phyloP scores from a whole-genome alignment of 2,329 filamentous ascomycete genomes.

The Stagonosporopsis chrysanthemi region DNA sequence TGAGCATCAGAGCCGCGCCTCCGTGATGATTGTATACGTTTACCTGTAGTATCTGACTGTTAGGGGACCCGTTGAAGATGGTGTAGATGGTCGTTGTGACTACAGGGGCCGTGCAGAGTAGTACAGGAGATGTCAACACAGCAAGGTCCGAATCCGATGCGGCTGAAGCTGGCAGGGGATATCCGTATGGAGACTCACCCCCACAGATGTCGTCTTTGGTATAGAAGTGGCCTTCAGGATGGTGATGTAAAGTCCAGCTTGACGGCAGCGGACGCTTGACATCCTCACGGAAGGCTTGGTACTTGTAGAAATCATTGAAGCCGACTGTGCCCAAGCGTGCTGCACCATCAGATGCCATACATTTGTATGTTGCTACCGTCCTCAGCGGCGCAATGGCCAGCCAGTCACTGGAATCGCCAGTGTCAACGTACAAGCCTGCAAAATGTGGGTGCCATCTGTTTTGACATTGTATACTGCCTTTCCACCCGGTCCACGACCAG shows the following conservation, averaged over 20 bases:
- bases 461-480: not conserved
- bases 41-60: no score
- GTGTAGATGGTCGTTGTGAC: not conserved
- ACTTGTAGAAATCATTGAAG: not conserved
- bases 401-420: not conserved
- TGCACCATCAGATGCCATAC: not conserved
- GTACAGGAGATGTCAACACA: not conserved
- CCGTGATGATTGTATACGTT: not conserved
- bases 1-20: not conserved
- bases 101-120: not conserved
- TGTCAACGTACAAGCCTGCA: not conserved
- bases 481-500: conserved; percentile 3
- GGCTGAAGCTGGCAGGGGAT: not conserved
- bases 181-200: not conserved
- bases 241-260: not conserved
- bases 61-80: not conserved
- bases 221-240: not conserved
- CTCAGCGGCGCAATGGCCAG: not conserved
- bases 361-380: not conserved
- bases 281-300: not conserved
- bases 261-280: not conserved
- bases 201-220: not conserved
- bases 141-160: not conserved
- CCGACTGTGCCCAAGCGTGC: no score
- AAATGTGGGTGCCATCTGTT: not conserved